Conservation (phyloP, 2,329 filamentous ascomycete species). For the Periconia sp. region DNA sequence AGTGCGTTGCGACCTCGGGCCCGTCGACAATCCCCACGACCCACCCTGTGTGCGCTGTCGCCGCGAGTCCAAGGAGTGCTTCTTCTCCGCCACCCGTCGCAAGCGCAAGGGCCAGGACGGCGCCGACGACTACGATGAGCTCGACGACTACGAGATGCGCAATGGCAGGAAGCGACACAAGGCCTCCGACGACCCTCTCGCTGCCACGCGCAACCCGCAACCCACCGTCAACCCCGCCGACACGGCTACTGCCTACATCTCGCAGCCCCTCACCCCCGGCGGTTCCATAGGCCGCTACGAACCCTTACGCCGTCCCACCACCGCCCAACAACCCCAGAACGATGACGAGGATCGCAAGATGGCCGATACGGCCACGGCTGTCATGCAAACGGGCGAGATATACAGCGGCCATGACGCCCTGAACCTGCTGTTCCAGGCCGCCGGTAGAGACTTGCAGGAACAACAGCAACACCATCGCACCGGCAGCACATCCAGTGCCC, state of each 20-base stretch:
- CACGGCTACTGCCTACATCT: constrained; percentile 26
- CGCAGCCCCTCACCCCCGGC: constrained; percentile 64
- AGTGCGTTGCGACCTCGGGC: constrained; percentile 60
- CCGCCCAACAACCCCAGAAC: constrained; percentile 31
- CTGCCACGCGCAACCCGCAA: constrained; percentile 24
- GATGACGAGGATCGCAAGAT: constrained; percentile 59
- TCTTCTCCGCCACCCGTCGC: constrained; percentile 89
- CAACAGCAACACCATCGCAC: constrained; percentile 46
- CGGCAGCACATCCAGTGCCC: constrained; percentile 47
- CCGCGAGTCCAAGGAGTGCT: constrained; percentile 94
- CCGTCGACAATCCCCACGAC: constrained; percentile 89
- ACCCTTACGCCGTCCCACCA: constrained; percentile 65
- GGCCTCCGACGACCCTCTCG: constrained; percentile 48
- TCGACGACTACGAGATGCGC: constrained; percentile 66
- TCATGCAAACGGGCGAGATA: constrained; percentile 66
- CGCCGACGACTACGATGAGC: constrained; percentile 47
- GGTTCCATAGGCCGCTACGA: constrained; percentile 67
- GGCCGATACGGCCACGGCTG: constrained; percentile 61
- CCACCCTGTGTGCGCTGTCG: constrained; percentile 93
- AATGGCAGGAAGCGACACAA: constrained; percentile 72
- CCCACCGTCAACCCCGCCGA: constrained; percentile 1
- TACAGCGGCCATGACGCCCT: constrained; percentile 92
- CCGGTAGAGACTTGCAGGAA: constrained; percentile 51
- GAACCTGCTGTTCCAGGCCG: constrained; percentile 87
- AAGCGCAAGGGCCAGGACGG: constrained; percentile 75